Base-by-base conservation (phyloP, 108 stramenopile species). In the Skeletonema tropicum region DNA sequence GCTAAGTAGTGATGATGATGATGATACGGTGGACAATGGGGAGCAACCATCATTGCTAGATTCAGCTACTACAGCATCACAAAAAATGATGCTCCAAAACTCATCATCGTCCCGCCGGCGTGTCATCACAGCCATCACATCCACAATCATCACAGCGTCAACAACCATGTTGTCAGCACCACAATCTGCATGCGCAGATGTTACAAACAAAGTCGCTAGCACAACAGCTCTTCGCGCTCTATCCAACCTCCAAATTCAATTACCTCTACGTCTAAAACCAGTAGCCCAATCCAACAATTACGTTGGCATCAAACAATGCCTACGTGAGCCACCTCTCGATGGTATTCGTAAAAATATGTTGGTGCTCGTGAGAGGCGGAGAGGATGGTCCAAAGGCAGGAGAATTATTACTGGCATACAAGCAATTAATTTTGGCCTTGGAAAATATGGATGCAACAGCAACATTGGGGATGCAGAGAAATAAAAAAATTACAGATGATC, bases 131-230 rank as follows among this genome's bases (percentile, higher is more conserved):
- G n/a, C 52, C 23, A 55, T 55, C 52, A 23, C 52, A 23, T 55
- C 52, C 4, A 55, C 52, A 23, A 55, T 55, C 52, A 55, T 55
- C 23, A 10, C 52, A 25, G 41, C 61, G 13, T 26, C n/a, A 35
- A 49, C 61, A 39, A 11, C 30, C 17, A 62, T 8, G 31, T 7
- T 8, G 31, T 7, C 46, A 25, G 14, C 38, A 30, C 46, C 65
- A 2, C 25, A 52, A 29, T 35, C 57, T 7, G 75, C 68, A 7
- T 39, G 26, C 31, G 89, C 89, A 19, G 89, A 90, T 59, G 85
- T 90, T 9, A 87, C 89, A 36, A 87, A 79, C 69, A 85, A 90
- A 63, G 36, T 90, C 7, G 89, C 89, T 2, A 76, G 85, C 17
- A 60, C 82, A 25, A 71, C 86, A 10, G 86, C 86, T n/a, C 49